Base-by-base conservation (phyloP, 2,329 filamentous ascomycete genomes). In the Ophiostoma sp. region DNA sequence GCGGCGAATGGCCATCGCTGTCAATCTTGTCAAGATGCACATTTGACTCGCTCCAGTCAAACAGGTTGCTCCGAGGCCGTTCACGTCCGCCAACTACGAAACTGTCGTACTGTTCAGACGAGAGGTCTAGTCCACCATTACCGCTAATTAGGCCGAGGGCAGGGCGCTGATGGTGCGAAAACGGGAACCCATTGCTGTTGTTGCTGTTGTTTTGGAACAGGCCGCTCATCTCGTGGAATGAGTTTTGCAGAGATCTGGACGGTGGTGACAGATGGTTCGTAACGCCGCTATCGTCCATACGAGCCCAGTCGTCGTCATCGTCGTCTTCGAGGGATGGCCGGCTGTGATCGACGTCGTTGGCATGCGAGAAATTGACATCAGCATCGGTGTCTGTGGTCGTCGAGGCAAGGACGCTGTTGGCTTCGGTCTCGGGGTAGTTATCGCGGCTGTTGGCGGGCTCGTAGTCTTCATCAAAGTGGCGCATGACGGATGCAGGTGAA, bases 41-140 rank as follows among this genome's bases (percentile, higher is more conserved):
- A 33, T 87, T 82, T 17, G 91, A 86, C 80, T 95, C 93, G 66
- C 90, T 90, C 92, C 92, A 94, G 80, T 95, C 92, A 77, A 95
- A 95, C 2, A 95, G 84, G 76, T 87, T 94, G 80, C 91, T 92
- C 75, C 88, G 83, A 2, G 88, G 87, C 17, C 88, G 85, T 71
- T 90, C 87, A 59, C 77, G 55, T 2, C 80, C 52, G 76, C 73
- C 55, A 75, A 72, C n/a, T 1, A 52, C n/a, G 12, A 48, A 59
- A 2, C 28, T 66, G 12, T 73, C 76, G 45, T 80, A 77, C 31
- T 75, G 75, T 63, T 79, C 79, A n/a, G 78, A 80, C 28, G 61
- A 66, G 8, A 79, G 79, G 8, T 84, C 83, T 12, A 79, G 78
- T 57, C 80, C 80, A 19, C 80, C 80, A 75, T 86, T 87, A 59